Evolutionary conservation across 306 rosid genomes (phyloP).

Genomic region (Gastrolobium villosum): DNA sequence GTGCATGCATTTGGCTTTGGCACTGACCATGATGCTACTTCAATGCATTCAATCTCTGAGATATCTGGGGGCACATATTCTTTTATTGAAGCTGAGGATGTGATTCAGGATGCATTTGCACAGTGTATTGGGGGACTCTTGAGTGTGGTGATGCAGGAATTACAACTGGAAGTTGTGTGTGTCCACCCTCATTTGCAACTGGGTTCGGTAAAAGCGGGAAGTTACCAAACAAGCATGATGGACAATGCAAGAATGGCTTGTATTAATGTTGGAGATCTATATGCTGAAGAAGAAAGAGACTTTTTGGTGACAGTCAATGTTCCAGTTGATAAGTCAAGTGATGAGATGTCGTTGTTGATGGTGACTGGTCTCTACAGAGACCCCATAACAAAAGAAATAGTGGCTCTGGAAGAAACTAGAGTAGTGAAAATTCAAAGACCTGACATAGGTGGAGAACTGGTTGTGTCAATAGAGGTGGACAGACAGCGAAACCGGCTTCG

Average conservation of each 20-base stretch:
- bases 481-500: conserved; percentile 84
- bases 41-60: conserved; percentile 91
- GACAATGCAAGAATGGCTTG: conserved; percentile 69
- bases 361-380: conserved; percentile 72
- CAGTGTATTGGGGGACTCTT: conserved; percentile 98
- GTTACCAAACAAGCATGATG: conserved; percentile 68
- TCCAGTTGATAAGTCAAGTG: conserved; percentile 66
- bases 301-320: conserved; percentile 80
- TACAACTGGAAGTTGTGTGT: conserved; percentile 70
- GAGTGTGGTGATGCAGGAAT: conserved; percentile 94
- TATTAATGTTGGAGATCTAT: conserved; percentile 78
- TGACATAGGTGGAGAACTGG: conserved; percentile 52
- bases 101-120: conserved; percentile 98
- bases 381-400: conserved; percentile 77
- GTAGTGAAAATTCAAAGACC: conserved; percentile 85
- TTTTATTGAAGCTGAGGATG: conserved; percentile 89
- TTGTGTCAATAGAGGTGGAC: conserved; percentile 88
- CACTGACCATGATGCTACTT: conserved; percentile 85
- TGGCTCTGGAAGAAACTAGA: conserved; percentile 60
- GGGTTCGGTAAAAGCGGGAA: conserved; percentile 81
- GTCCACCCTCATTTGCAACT: conserved; percentile 67
- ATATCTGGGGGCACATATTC: conserved; percentile 95
- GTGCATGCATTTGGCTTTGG: conserved; percentile 98
- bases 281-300: conserved; percentile 97
- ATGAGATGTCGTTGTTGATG: conserved; percentile 73